Evolutionary conservation across 2,329 filamentous ascomycete genomes (phyloP), one percentile per base, ranked within the genome.

Genomic region (Cladorrhinum sp.): DNA sequence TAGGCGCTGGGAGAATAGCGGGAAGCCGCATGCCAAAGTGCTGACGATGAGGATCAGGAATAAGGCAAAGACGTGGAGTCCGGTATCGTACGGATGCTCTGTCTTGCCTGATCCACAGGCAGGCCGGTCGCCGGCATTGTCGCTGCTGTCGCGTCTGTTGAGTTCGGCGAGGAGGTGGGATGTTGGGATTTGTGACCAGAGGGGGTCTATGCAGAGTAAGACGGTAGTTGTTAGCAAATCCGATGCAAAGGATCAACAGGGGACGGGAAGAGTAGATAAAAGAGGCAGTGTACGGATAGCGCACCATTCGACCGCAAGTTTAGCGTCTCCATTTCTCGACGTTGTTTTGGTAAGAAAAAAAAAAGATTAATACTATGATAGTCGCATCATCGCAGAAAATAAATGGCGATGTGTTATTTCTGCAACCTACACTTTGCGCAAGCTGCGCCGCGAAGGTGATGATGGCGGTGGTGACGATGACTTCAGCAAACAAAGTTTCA

Each of bases 61-160:
- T 60, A 91, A 74, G 49, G 88, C 88, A 69, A 86, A 83, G 55
- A 91, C 82, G 71, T 91, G 88, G 48, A 87, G 76, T 1, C 82
- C 77, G 0, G 85, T 88, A 65, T 91, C 86, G 73, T 91, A 91
- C 65, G 75, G 73, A 49, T 57, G 54, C 23, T 82, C 83, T 60
- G 74, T 74, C 57, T 80, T 75, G 54, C 77, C 77, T 3, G 80
- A 81, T 36, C 84, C 84, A 66, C 84, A 86, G 30, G 74, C 71
- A 4, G 83, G 83, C 61, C 76, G 74, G 55, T 73, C 69, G 42
- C 68, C 66, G 63, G 62, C 66, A 62, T 68, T 46, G 16, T 18
- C 16, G 36, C 30, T 20, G 39, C 7, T 68, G 21, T 78, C 77
- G 59, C 83, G 80, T 66, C 77, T 76, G 28, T 76, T 73, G 20